Evolutionary conservation across 345 rosid species (phyloP), one percentile per base, ranked within the genome.

Genomic region (Crucihimalaya himalaica): DNA sequence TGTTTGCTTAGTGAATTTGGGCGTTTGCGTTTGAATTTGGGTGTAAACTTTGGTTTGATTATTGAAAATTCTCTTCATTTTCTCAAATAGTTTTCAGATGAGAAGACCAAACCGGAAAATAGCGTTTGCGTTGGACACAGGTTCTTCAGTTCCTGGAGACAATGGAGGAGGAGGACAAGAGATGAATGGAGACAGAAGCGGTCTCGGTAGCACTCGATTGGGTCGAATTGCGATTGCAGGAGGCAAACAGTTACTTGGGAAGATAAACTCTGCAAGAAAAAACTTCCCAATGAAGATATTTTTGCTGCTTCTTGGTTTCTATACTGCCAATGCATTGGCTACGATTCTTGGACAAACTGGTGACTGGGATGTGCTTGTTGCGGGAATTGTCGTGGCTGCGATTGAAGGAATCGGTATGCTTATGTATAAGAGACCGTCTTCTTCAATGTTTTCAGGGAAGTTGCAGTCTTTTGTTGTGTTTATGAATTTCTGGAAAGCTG

Each of bases 271-370:
- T 3, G 89, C 92, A 25, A 84, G 99, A 70, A 88, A 83, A 66
- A 90, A 95, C 82, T 81, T 95, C 62, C 99, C 99, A 2, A 87
- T 85, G 93, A 95, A 95, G 84, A 74, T 90, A 75, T 95, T 95
- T 68, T 83, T 95, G 18, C 80, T 95, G 10, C 88, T 95, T 14
- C 79, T 95, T 59, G 97, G 99, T 28, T 95, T 95, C 85, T 95
- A 92, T 71, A 92, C 97, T 0, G 99, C 99, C 35, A 95, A 95
- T 83, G 99, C 99, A 15, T 75, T 95, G 31, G 97, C 99, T 10
- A 95, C 97, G 0, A 95, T 95, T 79, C 99, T 95, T 51, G 97
- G 97, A 21, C 99, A 95, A 79, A 95, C 99, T 3, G 97, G 97
- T 70, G 97, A 95, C 21, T 95, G 97, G 99, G 97, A 95, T 45